phyloP scores from a whole-genome alignment of 225 moss, liverwort and hornwort species.

The Rhytidiadelphus loreus region DNA sequence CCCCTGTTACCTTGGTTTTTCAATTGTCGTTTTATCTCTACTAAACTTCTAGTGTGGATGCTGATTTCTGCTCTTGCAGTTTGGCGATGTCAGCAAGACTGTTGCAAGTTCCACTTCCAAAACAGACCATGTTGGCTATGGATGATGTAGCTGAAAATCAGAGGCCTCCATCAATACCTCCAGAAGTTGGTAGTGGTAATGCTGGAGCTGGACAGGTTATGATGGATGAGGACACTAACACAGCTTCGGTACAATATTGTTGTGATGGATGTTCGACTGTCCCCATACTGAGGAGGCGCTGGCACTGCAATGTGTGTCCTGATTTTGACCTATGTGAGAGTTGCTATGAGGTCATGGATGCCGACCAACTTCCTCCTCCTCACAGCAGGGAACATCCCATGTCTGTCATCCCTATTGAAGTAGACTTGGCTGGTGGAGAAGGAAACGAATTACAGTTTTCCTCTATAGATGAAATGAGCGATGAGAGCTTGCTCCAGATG shows the following conservation, averaged over 20 bases:
- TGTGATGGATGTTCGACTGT: conserved; percentile 99
- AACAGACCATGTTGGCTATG: conserved; percentile 99
- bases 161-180: conserved; percentile 66
- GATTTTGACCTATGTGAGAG: conserved; percentile 99
- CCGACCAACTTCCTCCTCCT: conserved; percentile 94
- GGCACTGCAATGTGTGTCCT: conserved; percentile 99
- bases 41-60: not conserved
- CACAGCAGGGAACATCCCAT: conserved; percentile 94
- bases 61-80: conserved; percentile 35
- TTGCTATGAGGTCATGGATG: conserved; percentile 99
- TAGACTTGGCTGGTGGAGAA: conserved; percentile 74
- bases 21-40: not conserved
- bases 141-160: conserved; percentile 84
- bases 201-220: conserved; percentile 78
- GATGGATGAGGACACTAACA: conserved; percentile 87
- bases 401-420: conserved; percentile 89
- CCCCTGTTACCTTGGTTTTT: not conserved
- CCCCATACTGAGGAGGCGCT: conserved; percentile 90
- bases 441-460: conserved; percentile 83
- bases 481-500: conserved; percentile 99
- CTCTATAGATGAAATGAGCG: conserved; percentile 96
- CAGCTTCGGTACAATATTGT: conserved; percentile 98
- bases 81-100: conserved; percentile 95
- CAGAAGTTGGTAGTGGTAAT: conserved; percentile 79
- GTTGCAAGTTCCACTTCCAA: conserved; percentile 95